Conservation (phyloP, 805 yeast species). For the Wickerhamiella occidentalis region DNA sequence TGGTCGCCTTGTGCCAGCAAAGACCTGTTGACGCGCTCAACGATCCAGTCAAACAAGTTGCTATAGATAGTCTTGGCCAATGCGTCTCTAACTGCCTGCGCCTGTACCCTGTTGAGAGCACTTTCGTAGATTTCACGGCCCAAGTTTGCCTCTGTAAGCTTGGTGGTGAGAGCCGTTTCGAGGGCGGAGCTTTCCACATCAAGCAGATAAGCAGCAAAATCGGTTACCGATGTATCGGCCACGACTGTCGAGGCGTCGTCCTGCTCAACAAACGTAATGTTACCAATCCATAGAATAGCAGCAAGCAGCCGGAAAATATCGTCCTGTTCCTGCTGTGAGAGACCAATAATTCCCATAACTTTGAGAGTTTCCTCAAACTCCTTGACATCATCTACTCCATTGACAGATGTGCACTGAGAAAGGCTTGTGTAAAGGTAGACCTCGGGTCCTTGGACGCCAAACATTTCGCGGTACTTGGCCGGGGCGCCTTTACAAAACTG, state of each 20-base stretch:
- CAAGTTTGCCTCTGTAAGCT: conserved; percentile 78
- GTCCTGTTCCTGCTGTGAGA: conserved; percentile 74
- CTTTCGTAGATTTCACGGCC: conserved; percentile 83
- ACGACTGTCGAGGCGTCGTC: conserved; percentile 76
- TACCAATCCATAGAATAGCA: conserved; percentile 88
- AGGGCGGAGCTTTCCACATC: conserved; percentile 63
- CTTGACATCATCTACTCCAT: conserved; percentile 67
- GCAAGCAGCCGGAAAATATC: conserved; percentile 76
- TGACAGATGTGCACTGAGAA: conserved; percentile 75
- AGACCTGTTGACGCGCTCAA: conserved; percentile 74
- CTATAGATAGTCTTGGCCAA: conserved; percentile 88
- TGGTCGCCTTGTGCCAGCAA: conserved; percentile 41
- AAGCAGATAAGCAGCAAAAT: conserved; percentile 82
- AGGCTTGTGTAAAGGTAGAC: conserved; percentile 80
- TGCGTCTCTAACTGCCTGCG: conserved; percentile 84
- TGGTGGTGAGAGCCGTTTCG: conserved; percentile 56
- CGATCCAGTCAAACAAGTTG: conserved; percentile 93
- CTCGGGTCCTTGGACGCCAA: conserved; percentile 90
- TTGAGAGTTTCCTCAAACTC: conserved; percentile 71
- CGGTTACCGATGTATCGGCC: conserved; percentile 80
- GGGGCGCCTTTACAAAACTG: conserved; percentile 90
- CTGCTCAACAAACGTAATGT: conserved; percentile 62
- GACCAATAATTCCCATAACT: conserved; percentile 84
- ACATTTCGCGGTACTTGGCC: conserved; percentile 66
- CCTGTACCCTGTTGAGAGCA: conserved; percentile 84